Evolutionary conservation across 1,284 basidiomycete genomes (phyloP).

Genomic region (Malassezia caprae): DNA sequence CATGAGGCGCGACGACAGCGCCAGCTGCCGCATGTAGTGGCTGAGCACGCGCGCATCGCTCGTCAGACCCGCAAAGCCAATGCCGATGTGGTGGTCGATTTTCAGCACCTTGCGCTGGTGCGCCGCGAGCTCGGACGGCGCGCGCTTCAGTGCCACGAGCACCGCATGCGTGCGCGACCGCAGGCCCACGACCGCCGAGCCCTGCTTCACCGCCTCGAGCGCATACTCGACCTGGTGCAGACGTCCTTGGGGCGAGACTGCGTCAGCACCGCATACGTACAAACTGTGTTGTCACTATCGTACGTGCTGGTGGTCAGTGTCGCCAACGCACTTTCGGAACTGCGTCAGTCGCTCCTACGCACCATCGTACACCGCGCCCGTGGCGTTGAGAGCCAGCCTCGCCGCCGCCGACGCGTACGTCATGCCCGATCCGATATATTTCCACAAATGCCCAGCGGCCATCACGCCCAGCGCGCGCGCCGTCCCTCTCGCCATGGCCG

Average conservation of each 20-base stretch:
- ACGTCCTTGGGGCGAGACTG: constrained; percentile 45
- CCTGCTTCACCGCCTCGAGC: constrained; percentile 97
- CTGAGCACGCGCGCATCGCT: constrained; percentile 79
- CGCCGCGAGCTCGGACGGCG: constrained; percentile 92
- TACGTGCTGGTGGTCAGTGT: constrained; percentile 37
- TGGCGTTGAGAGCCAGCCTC: background rate
- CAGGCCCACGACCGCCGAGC: constrained; percentile 90
- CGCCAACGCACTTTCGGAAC: constrained; percentile 15
- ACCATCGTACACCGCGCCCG: constrained; percentile 15
- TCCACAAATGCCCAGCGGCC: constrained; percentile 4
- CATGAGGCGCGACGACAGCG: constrained; percentile 85
- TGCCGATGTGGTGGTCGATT: constrained; percentile 97
- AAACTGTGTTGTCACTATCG: constrained; percentile 47
- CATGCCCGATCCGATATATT: constrained; percentile 9
- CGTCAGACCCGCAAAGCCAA: constrained; percentile 94
- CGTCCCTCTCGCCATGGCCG: background rate
- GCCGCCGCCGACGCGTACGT: constrained; percentile 4
- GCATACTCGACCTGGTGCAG: constrained; percentile 97
- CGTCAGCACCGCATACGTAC: constrained; percentile 16
- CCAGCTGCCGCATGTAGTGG: constrained; percentile 98
- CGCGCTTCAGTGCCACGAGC: constrained; percentile 88
- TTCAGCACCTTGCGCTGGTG: constrained; percentile 99
- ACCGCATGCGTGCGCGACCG: constrained; percentile 91
- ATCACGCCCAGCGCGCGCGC: background rate
- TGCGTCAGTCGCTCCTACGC: constrained; percentile 4